These are phyloP conservation scores for Poteriospumella lacustris DNA, from an alignment of 108 stramenopile genomes.

Conservation along the genomic window DNA sequence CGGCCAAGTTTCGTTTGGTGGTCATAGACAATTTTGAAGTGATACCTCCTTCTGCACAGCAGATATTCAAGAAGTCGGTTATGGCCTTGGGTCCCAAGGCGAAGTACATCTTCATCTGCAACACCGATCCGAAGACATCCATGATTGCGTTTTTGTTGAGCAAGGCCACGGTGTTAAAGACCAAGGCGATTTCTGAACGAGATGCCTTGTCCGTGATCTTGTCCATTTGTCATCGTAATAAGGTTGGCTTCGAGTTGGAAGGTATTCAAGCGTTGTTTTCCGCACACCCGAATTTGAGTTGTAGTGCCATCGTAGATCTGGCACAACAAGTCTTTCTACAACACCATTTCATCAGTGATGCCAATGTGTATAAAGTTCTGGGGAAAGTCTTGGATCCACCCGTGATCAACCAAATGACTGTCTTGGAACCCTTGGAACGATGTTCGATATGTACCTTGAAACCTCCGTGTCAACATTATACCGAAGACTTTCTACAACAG, in stretches of 20 bases:
- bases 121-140: background rate
- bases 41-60: background rate
- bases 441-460: constrained; percentile 1
- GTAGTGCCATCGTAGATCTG: background rate
- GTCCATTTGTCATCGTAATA: background rate
- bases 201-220: background rate
- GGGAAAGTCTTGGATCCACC: background rate
- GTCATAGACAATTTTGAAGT: background rate
- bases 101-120: background rate
- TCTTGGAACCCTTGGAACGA: background rate
- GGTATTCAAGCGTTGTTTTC: background rate
- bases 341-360: background rate
- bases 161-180: background rate
- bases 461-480: background rate
- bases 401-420: background rate
- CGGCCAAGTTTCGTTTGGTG: background rate
- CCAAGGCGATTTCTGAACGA: background rate
- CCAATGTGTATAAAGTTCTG: background rate
- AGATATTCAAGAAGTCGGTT: background rate
- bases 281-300: background rate
- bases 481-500: background rate
- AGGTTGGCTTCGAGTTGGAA: background rate
- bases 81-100: too few relatives aligned
- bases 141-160: background rate
- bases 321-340: background rate